phyloP scores from a whole-genome alignment of 352 stramenopile genomes.

The Pythium dissimile region DNA sequence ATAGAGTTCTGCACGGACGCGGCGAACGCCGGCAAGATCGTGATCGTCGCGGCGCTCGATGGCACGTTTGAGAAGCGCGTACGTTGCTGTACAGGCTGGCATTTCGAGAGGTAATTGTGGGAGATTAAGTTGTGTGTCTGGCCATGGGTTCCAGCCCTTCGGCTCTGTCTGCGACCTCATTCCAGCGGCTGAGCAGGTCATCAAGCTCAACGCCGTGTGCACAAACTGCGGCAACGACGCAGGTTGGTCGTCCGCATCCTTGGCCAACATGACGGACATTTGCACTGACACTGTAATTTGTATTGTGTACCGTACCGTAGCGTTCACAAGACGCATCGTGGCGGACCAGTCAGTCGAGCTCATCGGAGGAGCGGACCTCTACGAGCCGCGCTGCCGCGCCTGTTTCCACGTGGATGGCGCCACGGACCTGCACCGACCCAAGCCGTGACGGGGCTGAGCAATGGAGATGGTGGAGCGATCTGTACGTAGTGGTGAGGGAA shows the following conservation, averaged over 20 bases:
- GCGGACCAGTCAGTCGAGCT: slow-evolving; percentile 70
- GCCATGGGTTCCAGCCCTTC: slow-evolving; percentile 39
- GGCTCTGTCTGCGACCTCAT: slow-evolving; percentile 69
- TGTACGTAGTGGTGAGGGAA: neutral
- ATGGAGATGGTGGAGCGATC: neutral
- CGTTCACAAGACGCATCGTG: slow-evolving; percentile 74
- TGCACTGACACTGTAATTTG: slow-evolving; percentile 1
- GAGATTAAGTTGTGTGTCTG: too few species aligned
- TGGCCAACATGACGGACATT: too few species aligned
- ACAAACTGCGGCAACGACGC: slow-evolving; percentile 72
- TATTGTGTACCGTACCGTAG: slow-evolving; percentile 13
- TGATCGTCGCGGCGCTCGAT: slow-evolving; percentile 74
- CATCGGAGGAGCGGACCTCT: slow-evolving; percentile 75
- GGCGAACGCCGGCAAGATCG: slow-evolving; percentile 66
- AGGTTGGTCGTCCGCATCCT: too few species aligned
- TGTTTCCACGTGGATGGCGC: slow-evolving; percentile 51
- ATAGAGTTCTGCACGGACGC: slow-evolving; percentile 73
- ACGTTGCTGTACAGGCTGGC: neutral
- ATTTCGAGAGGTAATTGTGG: neutral
- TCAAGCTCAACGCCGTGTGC: slow-evolving; percentile 85
- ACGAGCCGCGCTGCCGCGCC: slow-evolving; percentile 73
- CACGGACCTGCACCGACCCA: slow-evolving; percentile 12
- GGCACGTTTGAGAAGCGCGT: slow-evolving; percentile 78
- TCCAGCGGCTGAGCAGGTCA: slow-evolving; percentile 68
- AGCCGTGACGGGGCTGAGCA: neutral